Evolutionary conservation across 148 eudicot genomes (phyloP).

Genomic region (Persicaria tinctoria): DNA sequence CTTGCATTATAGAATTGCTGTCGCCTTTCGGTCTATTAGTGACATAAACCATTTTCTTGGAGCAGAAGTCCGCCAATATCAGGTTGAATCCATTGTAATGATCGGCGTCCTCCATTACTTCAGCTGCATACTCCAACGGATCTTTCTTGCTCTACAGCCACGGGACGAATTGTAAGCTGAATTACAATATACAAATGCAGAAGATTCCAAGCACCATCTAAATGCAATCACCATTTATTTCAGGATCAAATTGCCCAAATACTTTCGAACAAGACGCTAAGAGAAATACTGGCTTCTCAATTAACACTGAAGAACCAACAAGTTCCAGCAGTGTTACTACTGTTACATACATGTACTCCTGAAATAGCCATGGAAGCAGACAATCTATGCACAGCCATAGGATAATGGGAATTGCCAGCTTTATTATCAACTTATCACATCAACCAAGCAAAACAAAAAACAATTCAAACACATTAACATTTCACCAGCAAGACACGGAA

Average conservation of each 20-base stretch:
- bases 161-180: not conserved
- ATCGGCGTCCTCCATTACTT: conserved; percentile 45
- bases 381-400: not conserved
- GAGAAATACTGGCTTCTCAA: not conserved
- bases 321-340: not conserved
- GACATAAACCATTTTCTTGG: conserved; percentile 60
- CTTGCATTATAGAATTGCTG: conserved; percentile 27
- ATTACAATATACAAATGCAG: not conserved
- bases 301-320: not conserved
- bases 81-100: conserved; percentile 73
- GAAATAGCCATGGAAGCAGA: not conserved
- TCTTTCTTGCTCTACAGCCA: conserved; percentile 45
- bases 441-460: not conserved
- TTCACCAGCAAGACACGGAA: not conserved
- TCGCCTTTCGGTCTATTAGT: conserved; percentile 66
- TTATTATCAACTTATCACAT: not conserved
- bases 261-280: not conserved
- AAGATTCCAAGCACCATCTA: not conserved
- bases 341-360: too few relatives aligned
- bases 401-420: not conserved
- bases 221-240: not conserved
- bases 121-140: conserved; percentile 62
- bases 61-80: conserved; percentile 47
- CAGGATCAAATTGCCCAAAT: not conserved
- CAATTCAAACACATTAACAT: not conserved